Evolutionary conservation across 2,329 filamentous ascomycete genomes (phyloP), one percentile per base, ranked within the genome.

Genomic region (Juglanconis oblonga): DNA sequence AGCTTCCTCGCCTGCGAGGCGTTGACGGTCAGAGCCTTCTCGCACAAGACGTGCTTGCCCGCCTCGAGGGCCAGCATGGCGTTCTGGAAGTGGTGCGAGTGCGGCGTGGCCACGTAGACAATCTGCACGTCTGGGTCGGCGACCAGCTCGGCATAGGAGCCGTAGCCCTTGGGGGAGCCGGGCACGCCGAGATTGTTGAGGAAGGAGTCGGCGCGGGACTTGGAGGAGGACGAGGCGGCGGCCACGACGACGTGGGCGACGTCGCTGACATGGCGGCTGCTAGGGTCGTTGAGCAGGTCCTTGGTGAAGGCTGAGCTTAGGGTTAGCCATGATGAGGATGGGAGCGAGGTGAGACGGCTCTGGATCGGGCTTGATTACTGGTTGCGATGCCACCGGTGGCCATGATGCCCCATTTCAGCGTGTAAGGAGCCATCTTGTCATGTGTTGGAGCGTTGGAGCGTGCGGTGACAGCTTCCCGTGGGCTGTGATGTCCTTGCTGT

Each of bases 71-170:
- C 89, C n/a, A 96, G 83, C 85, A 92, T 91, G 64, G 86, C 84
- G 76, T 97, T 94, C 73, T 96, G 91, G 78, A 93, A 96, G 78
- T 97, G 92, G 74, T 96, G 92, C 68, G 90, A 93, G 77, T 96
- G 92, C 14, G 92, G 92, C 4, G 92, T 96, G 31, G 91, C 92
- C 58, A 97, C 85, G 74, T 96, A 97, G 76, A 97, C 77, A 67
- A 96, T 90, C 73, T 96, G 90, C 66, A 96, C 84, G 68, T 91
- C 83, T 6, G 88, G 78, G 71, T 96, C 91, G 54, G 84, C 82
- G 32, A 94, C 91, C 33, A 97, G 83, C 71, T 92, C 90, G 63
- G 87, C 82, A 75, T 97, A 97, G 10, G 88, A 91, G 61, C 89
- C 90, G 71, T 96, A 96, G 9, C 88, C 82, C 67, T 85, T 85